Percentiles rank a stretch among this genome's conserved stretches.
Evolutionary conservation across 345 rosid species (phyloP).

Genomic region (Lepidium sativum): DNA sequence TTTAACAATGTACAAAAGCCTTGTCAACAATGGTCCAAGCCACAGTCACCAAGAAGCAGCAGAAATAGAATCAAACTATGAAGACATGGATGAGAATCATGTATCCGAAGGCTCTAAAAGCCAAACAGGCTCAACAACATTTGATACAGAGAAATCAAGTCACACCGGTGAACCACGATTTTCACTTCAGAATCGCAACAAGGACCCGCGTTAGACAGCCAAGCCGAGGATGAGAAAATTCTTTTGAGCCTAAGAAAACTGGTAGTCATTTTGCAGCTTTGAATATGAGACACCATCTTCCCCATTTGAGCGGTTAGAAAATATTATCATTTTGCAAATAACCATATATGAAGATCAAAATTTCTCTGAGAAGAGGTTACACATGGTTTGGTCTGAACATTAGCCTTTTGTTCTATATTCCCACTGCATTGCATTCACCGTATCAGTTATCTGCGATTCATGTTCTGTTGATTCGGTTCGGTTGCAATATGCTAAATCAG

Average conservation of each 20-base stretch:
- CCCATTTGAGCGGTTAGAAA: neutral
- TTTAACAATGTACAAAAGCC: slow-evolving; percentile 66
- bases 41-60: slow-evolving; percentile 18
- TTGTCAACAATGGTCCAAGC: slow-evolving; percentile 35
- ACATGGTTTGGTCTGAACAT: neutral
- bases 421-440: neutral
- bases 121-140: slow-evolving; percentile 15
- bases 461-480: neutral
- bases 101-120: slow-evolving; percentile 23
- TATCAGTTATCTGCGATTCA: neutral
- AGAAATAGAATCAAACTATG: slow-evolving; percentile 14
- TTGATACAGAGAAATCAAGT: slow-evolving; percentile 11
- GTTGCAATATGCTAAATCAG: neutral
- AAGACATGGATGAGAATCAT: slow-evolving; percentile 14
- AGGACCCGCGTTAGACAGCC: slow-evolving; percentile 7
- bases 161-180: slow-evolving; percentile 27
- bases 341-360: neutral
- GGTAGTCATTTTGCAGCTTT: neutral
- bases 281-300: neutral
- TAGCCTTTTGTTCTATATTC: neutral
- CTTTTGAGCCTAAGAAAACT: slow-evolving; percentile 6
- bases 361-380: neutral
- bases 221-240: slow-evolving; percentile 3
- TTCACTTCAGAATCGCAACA: slow-evolving; percentile 55
- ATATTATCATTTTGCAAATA: slow-evolving; percentile 6